Percentiles rank a stretch among this genome's conserved stretches.
Conservation (phyloP, 345 rosid genomes). For the Salix suchowensis region DNA sequence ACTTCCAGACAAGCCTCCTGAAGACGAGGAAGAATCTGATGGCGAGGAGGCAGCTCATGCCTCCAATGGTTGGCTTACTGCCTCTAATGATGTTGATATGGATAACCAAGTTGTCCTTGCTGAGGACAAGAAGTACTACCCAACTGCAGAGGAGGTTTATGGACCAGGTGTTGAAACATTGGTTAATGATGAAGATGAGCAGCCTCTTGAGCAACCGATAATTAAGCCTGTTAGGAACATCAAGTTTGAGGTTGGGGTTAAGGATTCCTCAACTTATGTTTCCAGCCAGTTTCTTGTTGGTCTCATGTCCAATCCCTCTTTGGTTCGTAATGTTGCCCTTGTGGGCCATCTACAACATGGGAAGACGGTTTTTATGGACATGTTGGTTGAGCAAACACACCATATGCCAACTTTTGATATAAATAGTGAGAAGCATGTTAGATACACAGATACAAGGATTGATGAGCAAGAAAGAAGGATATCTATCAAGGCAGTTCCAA, state of each 20-base stretch:
- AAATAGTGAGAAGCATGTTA: slow-evolving; percentile 83
- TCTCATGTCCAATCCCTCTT: slow-evolving; percentile 81
- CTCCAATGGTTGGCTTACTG: slow-evolving; percentile 80
- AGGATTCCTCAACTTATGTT: slow-evolving; percentile 85
- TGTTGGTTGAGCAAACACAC: slow-evolving; percentile 97
- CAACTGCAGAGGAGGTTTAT: slow-evolving; percentile 96
- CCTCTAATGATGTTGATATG: slow-evolving; percentile 72
- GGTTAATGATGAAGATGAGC: slow-evolving; percentile 98
- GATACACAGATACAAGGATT: slow-evolving; percentile 87
- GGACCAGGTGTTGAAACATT: slow-evolving; percentile 91
- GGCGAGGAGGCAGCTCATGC: slow-evolving; percentile 49
- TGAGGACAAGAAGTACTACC: slow-evolving; percentile 94
- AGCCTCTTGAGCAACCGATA: slow-evolving; percentile 83
- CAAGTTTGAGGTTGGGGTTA: slow-evolving; percentile 89
- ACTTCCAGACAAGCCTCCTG: slow-evolving; percentile 44
- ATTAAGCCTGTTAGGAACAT: slow-evolving; percentile 77
- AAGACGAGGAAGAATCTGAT: slow-evolving; percentile 54
- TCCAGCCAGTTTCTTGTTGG: slow-evolving; percentile 91
- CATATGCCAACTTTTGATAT: slow-evolving; percentile 77
- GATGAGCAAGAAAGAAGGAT: slow-evolving; percentile 97
- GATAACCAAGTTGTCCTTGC: slow-evolving; percentile 94
- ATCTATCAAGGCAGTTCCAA: slow-evolving; percentile 89
- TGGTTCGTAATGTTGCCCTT: slow-evolving; percentile 92
- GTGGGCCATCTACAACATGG: slow-evolving; percentile 96
- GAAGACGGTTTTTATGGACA: slow-evolving; percentile 91